Evolutionary conservation across 345 rosid genomes (phyloP).

Genomic region (Gossypium ekmanianum): DNA sequence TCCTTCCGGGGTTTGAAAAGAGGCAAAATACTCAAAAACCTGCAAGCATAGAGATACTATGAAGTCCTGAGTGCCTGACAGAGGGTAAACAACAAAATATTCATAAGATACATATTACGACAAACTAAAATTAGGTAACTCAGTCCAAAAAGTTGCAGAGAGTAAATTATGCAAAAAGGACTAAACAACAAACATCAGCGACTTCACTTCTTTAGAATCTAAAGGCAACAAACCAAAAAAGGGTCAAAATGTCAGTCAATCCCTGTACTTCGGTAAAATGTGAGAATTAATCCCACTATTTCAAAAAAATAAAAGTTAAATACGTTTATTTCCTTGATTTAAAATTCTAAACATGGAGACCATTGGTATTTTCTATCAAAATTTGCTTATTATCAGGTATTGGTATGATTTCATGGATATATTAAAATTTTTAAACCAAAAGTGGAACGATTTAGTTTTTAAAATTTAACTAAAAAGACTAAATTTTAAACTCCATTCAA

Average conservation of each 20-base stretch:
- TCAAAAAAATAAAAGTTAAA: too few species aligned
- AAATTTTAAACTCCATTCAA: too few species aligned
- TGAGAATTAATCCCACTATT: too few species aligned
- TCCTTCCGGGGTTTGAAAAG: constrained; percentile 47
- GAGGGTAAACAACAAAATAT: neutral
- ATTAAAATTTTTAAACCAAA: too few species aligned
- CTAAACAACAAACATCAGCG: constrained; percentile 1
- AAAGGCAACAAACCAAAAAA: neutral
- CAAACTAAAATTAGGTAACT: neutral
- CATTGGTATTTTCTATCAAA: too few species aligned
- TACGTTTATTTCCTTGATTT: too few species aligned
- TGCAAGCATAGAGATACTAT: constrained; percentile 18
- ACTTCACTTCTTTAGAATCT: neutral
- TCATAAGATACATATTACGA: neutral
- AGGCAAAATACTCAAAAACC: constrained; percentile 94
- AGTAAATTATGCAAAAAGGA: neutral
- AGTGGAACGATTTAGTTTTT: too few species aligned
- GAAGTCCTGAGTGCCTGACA: neutral
- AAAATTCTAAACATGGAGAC: too few species aligned
- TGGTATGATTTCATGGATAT: too few species aligned
- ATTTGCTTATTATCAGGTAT: too few species aligned
- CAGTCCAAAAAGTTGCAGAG: neutral
- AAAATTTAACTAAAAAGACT: too few species aligned
- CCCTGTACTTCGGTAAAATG: too few species aligned
- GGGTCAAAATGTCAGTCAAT: neutral